phyloP scores from a whole-genome alignment of 192 early-diverging fungal genomes.

The Coemansia sp. region DNA sequence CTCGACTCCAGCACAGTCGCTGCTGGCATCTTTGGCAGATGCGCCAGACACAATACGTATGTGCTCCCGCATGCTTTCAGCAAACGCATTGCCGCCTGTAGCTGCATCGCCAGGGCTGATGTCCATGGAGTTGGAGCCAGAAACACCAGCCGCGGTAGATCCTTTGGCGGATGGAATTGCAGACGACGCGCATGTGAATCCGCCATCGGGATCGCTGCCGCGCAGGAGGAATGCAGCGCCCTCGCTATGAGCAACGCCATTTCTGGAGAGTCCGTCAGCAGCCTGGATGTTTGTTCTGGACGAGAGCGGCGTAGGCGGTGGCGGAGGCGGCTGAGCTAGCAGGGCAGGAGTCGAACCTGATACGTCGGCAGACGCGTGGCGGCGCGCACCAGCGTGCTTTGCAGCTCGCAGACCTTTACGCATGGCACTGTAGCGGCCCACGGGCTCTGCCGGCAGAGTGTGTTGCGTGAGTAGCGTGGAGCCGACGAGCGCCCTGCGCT shows the following conservation, averaged over 20 bases:
- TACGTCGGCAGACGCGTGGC: not conserved
- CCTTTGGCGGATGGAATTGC: not conserved
- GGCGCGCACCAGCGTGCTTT: constrained; percentile 7
- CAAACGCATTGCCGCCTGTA: not conserved
- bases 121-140: constrained; percentile 3
- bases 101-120: constrained; percentile 12
- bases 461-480: constrained; percentile 53
- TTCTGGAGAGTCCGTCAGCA: not conserved
- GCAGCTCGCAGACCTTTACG: not conserved
- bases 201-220: not conserved
- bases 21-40: not conserved
- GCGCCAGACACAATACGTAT: not conserved
- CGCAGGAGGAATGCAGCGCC: not conserved
- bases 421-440: constrained; percentile 13
- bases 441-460: constrained; percentile 36
- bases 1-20: not conserved
- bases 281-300: constrained; percentile 2
- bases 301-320: constrained; percentile 23
- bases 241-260: not conserved
- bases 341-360: not conserved
- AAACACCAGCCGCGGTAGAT: constrained; percentile 4
- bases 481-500: constrained; percentile 43
- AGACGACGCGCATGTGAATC: not conserved
- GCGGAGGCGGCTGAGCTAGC: constrained; percentile 9
- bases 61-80: not conserved